Evolutionary conservation across 2,329 filamentous ascomycete species (phyloP).

Genomic region (Rhinocladiella similis): DNA sequence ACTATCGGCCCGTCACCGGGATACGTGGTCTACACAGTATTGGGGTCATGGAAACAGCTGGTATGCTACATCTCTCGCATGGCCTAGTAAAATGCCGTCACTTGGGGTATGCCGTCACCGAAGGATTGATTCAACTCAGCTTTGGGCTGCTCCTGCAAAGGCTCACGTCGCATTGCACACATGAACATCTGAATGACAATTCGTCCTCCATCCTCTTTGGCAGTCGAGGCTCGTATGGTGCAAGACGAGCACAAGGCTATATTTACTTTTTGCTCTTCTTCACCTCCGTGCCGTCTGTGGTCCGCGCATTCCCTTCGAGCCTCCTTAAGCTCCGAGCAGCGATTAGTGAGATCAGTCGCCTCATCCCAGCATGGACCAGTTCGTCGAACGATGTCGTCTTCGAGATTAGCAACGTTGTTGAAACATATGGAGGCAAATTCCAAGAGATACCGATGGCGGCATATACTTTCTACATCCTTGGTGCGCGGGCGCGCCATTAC

Average conservation of each 20-base stretch:
- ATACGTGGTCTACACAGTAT: conserved; percentile 1
- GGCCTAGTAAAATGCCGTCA: conserved; percentile 2
- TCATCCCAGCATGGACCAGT: not conserved
- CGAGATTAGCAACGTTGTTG: not conserved
- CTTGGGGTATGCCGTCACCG: not conserved
- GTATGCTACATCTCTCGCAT: conserved; percentile 5
- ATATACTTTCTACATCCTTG: conserved; percentile 3
- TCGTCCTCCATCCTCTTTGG: not conserved
- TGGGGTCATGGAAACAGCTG: conserved; percentile 1
- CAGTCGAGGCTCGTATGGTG: not conserved
- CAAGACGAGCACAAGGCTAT: not conserved
- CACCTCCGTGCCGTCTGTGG: conserved; percentile 6
- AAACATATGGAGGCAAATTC: not conserved
- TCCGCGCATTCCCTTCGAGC: conserved; percentile 4
- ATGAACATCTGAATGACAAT: not conserved
- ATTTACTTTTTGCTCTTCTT: conserved; percentile 4
- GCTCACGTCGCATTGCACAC: conserved; percentile 5
- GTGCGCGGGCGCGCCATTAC: conserved; percentile 5
- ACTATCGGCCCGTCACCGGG: not conserved
- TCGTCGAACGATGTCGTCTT: not conserved
- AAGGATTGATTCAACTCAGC: conserved; percentile 4
- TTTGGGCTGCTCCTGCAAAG: conserved; percentile 4
- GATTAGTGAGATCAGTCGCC: not conserved
- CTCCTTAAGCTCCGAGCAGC: not conserved
- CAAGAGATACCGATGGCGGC: not conserved